phyloP scores from a whole-genome alignment of 164 flowering plant species.

The Aristolochia fimbriata region DNA sequence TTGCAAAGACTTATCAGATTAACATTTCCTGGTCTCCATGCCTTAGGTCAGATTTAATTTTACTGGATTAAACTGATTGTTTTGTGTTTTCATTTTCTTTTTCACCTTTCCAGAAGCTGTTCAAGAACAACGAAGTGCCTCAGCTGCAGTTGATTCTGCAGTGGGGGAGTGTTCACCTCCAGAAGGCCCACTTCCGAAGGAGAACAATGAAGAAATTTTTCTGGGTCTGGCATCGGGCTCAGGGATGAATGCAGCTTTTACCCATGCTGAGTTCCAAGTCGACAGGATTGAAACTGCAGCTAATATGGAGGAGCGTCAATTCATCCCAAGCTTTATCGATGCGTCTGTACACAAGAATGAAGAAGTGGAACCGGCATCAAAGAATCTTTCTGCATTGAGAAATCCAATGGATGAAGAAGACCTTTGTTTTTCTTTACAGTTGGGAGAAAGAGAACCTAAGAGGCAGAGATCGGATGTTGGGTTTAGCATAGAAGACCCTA shows the following conservation, averaged over 20 bases:
- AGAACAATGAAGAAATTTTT: constrained; percentile 38
- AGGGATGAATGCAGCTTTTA: constrained; percentile 24
- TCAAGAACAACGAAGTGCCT: constrained; percentile 71
- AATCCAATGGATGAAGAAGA: constrained; percentile 43
- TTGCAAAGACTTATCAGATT: too few species aligned
- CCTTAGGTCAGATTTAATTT: too few species aligned
- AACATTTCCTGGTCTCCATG: too few species aligned
- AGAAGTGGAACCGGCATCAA: constrained; percentile 22
- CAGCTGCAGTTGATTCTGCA: constrained; percentile 50
- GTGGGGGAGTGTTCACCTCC: constrained; percentile 79
- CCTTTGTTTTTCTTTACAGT: constrained; percentile 52
- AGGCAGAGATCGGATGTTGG: constrained; percentile 32
- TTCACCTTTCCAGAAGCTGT: constrained; percentile 42
- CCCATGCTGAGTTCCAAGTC: constrained; percentile 27
- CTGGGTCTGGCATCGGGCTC: constrained; percentile 32
- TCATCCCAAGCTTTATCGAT: constrained; percentile 46
- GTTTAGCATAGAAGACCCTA: constrained; percentile 20
- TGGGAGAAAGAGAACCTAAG: constrained; percentile 77
- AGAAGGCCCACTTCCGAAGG: constrained; percentile 32
- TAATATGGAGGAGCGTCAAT: constrained; percentile 61
- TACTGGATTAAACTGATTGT: too few species aligned
- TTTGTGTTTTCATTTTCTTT: too few species aligned
- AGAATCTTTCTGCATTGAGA: constrained; percentile 47
- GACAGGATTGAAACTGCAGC: constrained; percentile 35
- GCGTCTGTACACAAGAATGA: constrained; percentile 22